A percentile compares a stretch with the other conserved stretches of the same genome.
Conservation (phyloP, 371 early-diverging fungal genomes). For the Mortierella sp. region DNA sequence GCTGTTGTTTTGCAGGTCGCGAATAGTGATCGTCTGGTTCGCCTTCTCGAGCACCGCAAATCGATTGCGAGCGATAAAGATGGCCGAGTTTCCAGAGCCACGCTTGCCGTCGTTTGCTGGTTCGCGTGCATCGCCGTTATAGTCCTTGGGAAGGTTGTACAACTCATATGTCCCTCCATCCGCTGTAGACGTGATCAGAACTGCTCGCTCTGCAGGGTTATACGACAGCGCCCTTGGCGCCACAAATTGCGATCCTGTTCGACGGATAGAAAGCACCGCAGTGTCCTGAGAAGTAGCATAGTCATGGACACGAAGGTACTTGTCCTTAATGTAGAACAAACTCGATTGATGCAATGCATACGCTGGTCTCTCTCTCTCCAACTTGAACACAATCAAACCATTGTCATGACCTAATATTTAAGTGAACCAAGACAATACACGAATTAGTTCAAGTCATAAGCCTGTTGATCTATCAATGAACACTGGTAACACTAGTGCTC, state of each 20-base stretch:
- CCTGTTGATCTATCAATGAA: too few species aligned
- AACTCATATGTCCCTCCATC: conserved; percentile 93
- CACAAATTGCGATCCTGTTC: conserved; percentile 71
- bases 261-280: conserved; percentile 80
- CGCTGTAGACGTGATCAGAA: conserved; percentile 81
- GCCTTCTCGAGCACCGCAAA: conserved; percentile 93
- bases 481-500: background rate
- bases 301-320: conserved; percentile 84
- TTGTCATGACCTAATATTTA: conserved; percentile 88
- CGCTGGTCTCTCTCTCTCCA: conserved; percentile 96
- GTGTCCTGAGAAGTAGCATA: conserved; percentile 79
- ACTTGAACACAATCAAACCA: conserved; percentile 97
- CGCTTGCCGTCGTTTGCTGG: conserved; percentile 74
- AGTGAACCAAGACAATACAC: background rate
- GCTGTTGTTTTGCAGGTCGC: conserved; percentile 84
- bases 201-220: conserved; percentile 93
- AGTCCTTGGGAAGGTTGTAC: conserved; percentile 81
- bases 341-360: conserved; percentile 81
- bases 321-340: conserved; percentile 88
- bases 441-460: background rate
- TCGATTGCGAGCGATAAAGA: conserved; percentile 95
- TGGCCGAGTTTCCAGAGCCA: conserved; percentile 82
- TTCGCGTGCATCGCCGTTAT: conserved; percentile 71
- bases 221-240: conserved; percentile 86
- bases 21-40: conserved; percentile 78